Evolutionary conservation across 2,329 filamentous ascomycete species (phyloP).

Genomic region (Zarea fungicola): DNA sequence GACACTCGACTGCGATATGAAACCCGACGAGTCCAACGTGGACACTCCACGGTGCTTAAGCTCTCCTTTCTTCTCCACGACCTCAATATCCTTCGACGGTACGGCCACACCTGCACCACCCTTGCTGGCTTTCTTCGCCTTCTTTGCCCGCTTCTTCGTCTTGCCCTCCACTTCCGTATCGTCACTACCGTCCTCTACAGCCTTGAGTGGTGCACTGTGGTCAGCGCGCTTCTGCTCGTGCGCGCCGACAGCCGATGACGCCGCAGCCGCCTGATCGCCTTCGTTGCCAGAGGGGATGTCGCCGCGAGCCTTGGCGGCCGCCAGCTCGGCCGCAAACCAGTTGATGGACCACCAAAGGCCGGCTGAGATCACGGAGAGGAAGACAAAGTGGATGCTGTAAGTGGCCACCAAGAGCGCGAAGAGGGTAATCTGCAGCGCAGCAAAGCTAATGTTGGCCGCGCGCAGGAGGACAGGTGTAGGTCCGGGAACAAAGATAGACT

Average conservation of each 20-base stretch:
- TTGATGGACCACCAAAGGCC: constrained; percentile 93
- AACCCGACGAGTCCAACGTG: constrained; percentile 29
- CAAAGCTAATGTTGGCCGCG: constrained; percentile 88
- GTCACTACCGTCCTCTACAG: constrained; percentile 31
- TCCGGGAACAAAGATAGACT: constrained; percentile 89
- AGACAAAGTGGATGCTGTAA: constrained; percentile 80
- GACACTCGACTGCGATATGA: constrained; percentile 44
- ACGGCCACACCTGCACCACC: constrained; percentile 14
- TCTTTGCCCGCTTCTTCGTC: constrained; percentile 16
- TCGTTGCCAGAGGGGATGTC: constrained; percentile 13
- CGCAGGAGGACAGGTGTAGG: constrained; percentile 81
- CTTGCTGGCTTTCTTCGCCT: constrained; percentile 15
- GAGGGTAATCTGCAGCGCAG: constrained; percentile 74
- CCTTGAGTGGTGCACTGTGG: not conserved
- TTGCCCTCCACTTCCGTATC: constrained; percentile 42
- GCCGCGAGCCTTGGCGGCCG: constrained; percentile 35
- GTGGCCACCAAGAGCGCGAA: constrained; percentile 72
- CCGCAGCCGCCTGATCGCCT: constrained; percentile 21
- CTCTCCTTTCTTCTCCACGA: constrained; percentile 36
- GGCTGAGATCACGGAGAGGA: constrained; percentile 72
- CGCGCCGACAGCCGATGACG: constrained; percentile 11
- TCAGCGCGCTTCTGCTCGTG: too few species aligned
- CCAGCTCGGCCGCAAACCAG: constrained; percentile 79
- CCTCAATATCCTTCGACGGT: constrained; percentile 35
- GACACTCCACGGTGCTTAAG: constrained; percentile 43